Base-by-base conservation (phyloP, 176 grass and related monocot species). In the Oryza meridionalis region DNA sequence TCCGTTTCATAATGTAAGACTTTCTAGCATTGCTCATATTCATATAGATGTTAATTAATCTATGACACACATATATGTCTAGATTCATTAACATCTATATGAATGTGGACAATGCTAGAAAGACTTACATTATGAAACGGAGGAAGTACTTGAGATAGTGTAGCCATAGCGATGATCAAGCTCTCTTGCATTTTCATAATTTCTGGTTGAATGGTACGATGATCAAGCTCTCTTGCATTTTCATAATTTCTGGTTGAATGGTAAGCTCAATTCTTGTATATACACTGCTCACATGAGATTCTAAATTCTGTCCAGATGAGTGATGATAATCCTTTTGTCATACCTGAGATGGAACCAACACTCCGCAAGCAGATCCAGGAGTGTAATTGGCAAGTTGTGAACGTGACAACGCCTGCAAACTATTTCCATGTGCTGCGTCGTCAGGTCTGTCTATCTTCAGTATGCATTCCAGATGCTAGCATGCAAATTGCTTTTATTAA, bases 381-480 rank as follows among this genome's bases (percentile, higher is more conserved):
- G 62, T 93, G 95, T 77, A 98, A 98, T 80, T 98, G 95, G 95
- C 95, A 98, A 66, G 92, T 98, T 47, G 95, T 94, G 27, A 98
- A 98, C 72, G 95, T 98, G 63, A 98, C 95, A 76, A 98, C 95
- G 59, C 95, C 95, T 76, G 95, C 95, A 76, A 98, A 98, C 81
- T 98, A 98, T 84, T 98, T 98, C 87, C 95, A 98, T 69, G 79
- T 98, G 66, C 37, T 98, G 59, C 88, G 92, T 19, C 90, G 92
- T 9, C 95, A 98, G 95, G 95, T 97, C 62, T 51, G 86, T 70
- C 47, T 81, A 14, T 86, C 61, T 83, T 37, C 49, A 40, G 24
- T 61, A 1, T 82, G 24, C 43, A 40, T 65, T 17, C 17, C 4
- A 25, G 65, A 70, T 51, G 9, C 51, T 63, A 77, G 40, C 29